Percentiles rank a stretch among this genome's conserved stretches.
These are phyloP conservation scores for Schwanniomyces yamadae DNA, from an alignment of 805 yeast genomes.

Conservation along the genomic window DNA sequence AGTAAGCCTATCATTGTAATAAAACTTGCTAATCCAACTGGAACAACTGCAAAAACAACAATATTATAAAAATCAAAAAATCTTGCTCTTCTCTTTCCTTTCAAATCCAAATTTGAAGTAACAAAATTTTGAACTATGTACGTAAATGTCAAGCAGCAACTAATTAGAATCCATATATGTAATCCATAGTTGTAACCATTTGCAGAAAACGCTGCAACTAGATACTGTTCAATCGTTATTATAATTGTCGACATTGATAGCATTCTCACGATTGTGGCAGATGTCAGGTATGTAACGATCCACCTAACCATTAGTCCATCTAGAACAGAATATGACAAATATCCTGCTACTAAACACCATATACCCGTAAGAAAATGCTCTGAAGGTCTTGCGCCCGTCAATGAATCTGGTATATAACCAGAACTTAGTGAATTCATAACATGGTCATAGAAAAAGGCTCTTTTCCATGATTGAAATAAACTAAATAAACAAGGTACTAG, in stretches of 20 bases:
- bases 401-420: constrained; percentile 15
- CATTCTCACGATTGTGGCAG: constrained; percentile 87
- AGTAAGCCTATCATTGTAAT: constrained; percentile 84
- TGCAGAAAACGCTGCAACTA: constrained; percentile 62
- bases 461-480: constrained; percentile 43
- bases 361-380: constrained; percentile 80
- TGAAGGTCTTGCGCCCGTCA: constrained; percentile 65
- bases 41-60: constrained; percentile 96
- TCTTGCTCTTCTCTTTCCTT: constrained; percentile 48
- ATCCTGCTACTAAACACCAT: constrained; percentile 92
- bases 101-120: constrained; percentile 67
- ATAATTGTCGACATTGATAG: constrained; percentile 76
- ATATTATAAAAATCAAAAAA: constrained; percentile 85
- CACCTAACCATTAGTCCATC: constrained; percentile 92
- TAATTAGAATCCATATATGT: constrained; percentile 90
- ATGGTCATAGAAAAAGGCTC: constrained; percentile 23
- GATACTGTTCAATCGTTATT: constrained; percentile 65
- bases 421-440: constrained; percentile 6
- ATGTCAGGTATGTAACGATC: constrained; percentile 85
- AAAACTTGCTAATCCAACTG: constrained; percentile 92
- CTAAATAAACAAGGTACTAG: constrained; percentile 66
- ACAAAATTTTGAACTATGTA: constrained; percentile 86
- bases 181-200: constrained; percentile 70
- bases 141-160: constrained; percentile 75
- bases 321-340: constrained; percentile 75